A percentile compares a stretch with the other conserved stretches of the same genome.
Conservation (phyloP, 257 asterid genomes). For the Solanum ahanhuiri region DNA sequence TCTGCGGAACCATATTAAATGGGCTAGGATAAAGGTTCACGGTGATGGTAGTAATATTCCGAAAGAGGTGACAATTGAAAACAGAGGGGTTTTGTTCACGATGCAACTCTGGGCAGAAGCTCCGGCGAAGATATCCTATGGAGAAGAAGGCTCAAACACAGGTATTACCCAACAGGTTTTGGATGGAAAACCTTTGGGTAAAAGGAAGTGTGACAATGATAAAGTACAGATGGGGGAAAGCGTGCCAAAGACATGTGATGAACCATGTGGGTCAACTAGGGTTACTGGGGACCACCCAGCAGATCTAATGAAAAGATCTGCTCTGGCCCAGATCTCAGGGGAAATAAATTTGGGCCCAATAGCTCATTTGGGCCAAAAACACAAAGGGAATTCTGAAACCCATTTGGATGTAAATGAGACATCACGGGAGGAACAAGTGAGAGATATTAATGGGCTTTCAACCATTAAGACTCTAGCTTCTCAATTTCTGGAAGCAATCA, state of each 20-base stretch:
- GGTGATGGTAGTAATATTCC: too few relatives aligned
- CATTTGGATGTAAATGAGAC: too few relatives aligned
- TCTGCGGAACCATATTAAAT: too few relatives aligned
- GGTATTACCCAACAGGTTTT: neutral
- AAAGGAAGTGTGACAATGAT: neutral
- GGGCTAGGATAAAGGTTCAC: too few relatives aligned
- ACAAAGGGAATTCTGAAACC: neutral
- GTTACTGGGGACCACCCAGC: neutral
- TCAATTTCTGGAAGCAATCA: too few relatives aligned
- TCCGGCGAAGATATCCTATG: neutral
- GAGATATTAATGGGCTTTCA: neutral
- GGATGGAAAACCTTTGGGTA: neutral
- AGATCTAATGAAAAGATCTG: too few relatives aligned
- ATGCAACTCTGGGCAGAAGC: neutral
- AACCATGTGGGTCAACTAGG: neutral
- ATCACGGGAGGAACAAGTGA: neutral
- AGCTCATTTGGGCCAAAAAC: neutral
- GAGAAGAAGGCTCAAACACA: neutral
- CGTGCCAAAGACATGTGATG: neutral
- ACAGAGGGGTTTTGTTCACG: too few relatives aligned
- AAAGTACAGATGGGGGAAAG: too few relatives aligned
- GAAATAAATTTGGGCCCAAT: neutral
- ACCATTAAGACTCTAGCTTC: neutral
- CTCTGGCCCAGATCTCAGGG: neutral
- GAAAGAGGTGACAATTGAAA: too few relatives aligned